Percentiles rank a stretch among this genome's conserved stretches.
phyloP scores from a whole-genome alignment of 805 yeast genomes.

The Wickerhamiella allomyrinae region DNA sequence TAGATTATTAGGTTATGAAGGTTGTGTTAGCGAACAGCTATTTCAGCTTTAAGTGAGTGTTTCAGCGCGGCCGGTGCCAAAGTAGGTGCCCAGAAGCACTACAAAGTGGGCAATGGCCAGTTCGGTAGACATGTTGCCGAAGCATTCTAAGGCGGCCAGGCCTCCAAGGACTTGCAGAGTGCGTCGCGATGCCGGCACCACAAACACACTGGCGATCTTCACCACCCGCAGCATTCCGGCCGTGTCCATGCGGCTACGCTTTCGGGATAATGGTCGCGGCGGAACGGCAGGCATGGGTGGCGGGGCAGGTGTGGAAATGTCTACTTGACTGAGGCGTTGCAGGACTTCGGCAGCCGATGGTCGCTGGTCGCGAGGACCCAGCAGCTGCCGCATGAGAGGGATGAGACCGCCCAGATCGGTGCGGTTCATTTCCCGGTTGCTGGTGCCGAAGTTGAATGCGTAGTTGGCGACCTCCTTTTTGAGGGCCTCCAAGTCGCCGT shows the following conservation, averaged over 20 bases:
- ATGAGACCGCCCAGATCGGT: constrained; percentile 23
- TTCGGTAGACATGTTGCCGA: neutral
- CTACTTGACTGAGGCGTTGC: constrained; percentile 16
- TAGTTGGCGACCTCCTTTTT: constrained; percentile 26
- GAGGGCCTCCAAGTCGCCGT: constrained; percentile 23
- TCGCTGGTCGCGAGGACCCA: constrained; percentile 27
- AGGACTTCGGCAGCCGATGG: constrained; percentile 32
- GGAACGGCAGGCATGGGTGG: neutral
- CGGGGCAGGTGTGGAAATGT: neutral
- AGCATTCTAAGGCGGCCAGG: constrained; percentile 5
- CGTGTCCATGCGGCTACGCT: neutral
- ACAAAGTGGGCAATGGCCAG: constrained; percentile 5
- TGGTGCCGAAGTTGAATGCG: constrained; percentile 18
- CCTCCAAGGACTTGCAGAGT: constrained; percentile 4
- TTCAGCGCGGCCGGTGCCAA: no score
- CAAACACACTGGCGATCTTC: constrained; percentile 3
- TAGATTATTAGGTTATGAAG: no score
- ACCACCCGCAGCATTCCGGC: constrained; percentile 2
- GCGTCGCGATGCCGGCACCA: neutral
- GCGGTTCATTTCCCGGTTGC: constrained; percentile 10
- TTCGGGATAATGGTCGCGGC: neutral
- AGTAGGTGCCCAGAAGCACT: neutral
- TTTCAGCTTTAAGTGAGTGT: no score
- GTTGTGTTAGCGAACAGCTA: no score
- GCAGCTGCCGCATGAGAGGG: constrained; percentile 30